Evolutionary conservation across 2,329 filamentous ascomycete genomes (phyloP), one percentile per base, ranked within the genome.

Genomic region (Nectriaceae sp.): DNA sequence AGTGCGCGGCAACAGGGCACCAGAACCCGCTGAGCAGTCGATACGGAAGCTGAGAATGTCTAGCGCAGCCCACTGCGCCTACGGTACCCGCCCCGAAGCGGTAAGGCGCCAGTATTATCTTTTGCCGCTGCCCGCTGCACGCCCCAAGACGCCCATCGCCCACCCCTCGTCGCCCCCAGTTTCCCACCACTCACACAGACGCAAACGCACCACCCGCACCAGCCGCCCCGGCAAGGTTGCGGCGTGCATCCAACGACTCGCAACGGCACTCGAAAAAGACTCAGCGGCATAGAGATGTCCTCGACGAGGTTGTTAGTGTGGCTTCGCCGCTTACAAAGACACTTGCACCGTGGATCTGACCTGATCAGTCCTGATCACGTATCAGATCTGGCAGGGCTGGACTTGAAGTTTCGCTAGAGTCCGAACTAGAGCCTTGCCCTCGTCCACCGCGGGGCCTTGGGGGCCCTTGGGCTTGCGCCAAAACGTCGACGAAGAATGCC

Each of bases 31-130:
- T 13, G 24, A 13, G 6, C 13, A 13, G 24, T 6, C 24, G 24
- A 29, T 29, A 29, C 24, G 24, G 24, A 29, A 29, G 24, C n/a
- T n/a, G n/a, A n/a, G n/a, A n/a, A n/a, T n/a, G 13, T 29, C 16
- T 36, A 36, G 33, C 33, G 33, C 33, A 36, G 15, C 10, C 26
- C 8, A 36, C 33, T 11, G n/a, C 8, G 33, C 8, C 8, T 36
- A 36, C 33, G 8, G n/a, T n/a, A 11, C 33, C 8, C 33, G n/a
- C 33, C 56, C 52, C 50, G 54, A 62, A 62, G 54, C 54, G 59
- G 59, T 46, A 62, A 62, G 59, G 59, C 59, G 59, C 44, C 47
- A 59, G 54, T 46, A 46, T 53, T 41, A 33, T 40, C 36, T 49
- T 42, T 44, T 54, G 40, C 46, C 50, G 43, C 53, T 36, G 8